Percentiles rank a stretch among this genome's conserved stretches.
Conservation (phyloP, 73 alveolate species). For the Stentor coeruleus region DNA sequence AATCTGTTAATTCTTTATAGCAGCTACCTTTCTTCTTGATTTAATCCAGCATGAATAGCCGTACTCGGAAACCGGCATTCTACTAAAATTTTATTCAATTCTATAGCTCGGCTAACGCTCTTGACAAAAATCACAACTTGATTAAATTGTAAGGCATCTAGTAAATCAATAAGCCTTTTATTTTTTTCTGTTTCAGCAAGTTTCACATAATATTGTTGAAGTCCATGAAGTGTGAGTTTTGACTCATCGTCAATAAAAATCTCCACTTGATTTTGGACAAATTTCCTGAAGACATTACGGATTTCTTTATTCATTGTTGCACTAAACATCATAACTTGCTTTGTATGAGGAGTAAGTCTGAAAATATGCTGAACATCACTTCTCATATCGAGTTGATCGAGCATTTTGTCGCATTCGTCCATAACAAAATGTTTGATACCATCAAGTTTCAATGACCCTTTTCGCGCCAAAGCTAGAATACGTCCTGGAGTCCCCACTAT, state of each 20-base stretch:
- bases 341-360: slow-evolving; percentile 92
- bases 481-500: slow-evolving; percentile 99
- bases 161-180: slow-evolving; percentile 81
- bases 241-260: slow-evolving; percentile 96
- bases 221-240: slow-evolving; percentile 97
- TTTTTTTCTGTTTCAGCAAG: slow-evolving; percentile 95
- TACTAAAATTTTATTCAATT: slow-evolving; percentile 75
- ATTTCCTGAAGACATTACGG: slow-evolving; percentile 67
- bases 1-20: slow-evolving; percentile 52
- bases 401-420: slow-evolving; percentile 99
- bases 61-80: slow-evolving; percentile 81
- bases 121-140: slow-evolving; percentile 97
- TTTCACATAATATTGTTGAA: slow-evolving; percentile 96
- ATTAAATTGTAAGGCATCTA: slow-evolving; percentile 93
- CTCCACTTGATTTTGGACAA: slow-evolving; percentile 75
- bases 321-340: slow-evolving; percentile 99
- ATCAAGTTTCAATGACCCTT: slow-evolving; percentile 83
- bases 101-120: slow-evolving; percentile 80
- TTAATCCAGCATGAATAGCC: slow-evolving; percentile 75
- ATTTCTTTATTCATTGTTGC: slow-evolving; percentile 97
- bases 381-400: slow-evolving; percentile 95
- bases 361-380: slow-evolving; percentile 98
- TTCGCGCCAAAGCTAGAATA: slow-evolving; percentile 85
- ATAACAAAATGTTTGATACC: slow-evolving; percentile 79
- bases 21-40: slow-evolving; percentile 74